Evolutionary conservation across 176 grass and related monocot species (phyloP).

Genomic region (Oryza rufipogon): DNA sequence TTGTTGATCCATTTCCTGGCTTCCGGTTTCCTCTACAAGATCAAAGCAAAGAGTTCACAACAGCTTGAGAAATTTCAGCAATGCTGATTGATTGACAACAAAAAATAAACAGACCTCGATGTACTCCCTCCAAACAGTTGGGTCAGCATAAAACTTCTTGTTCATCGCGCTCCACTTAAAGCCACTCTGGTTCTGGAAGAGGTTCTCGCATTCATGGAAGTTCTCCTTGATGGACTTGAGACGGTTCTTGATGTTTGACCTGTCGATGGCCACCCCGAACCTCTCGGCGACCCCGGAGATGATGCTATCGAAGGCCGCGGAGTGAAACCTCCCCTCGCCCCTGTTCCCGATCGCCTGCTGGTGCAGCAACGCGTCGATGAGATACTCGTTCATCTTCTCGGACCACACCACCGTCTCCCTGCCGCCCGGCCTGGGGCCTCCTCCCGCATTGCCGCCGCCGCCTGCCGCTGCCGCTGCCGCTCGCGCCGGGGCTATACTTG

Average conservation of each 20-base stretch:
- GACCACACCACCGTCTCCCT: conserved; percentile 52
- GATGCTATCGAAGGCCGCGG: conserved; percentile 39
- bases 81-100: not conserved
- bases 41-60: conserved; percentile 30
- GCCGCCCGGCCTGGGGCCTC: not conserved
- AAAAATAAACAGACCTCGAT: conserved; percentile 39
- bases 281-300: conserved; percentile 41
- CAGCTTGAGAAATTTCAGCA: not conserved
- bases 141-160: conserved; percentile 47
- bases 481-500: not conserved
- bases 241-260: conserved; percentile 54
- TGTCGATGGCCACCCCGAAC: conserved; percentile 49
- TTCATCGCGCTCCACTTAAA: conserved; percentile 38
- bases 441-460: conserved; percentile 15
- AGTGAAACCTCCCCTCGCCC: conserved; percentile 40
- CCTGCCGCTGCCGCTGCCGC: not conserved
- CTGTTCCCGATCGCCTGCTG: conserved; percentile 55
- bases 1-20: conserved; percentile 62
- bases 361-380: conserved; percentile 47
- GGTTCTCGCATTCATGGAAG: conserved; percentile 48
- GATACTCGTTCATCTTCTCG: conserved; percentile 46
- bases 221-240: conserved; percentile 54
- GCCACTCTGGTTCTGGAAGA: conserved; percentile 39
- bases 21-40: conserved; percentile 57
- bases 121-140: conserved; percentile 52